Base-by-base conservation (phyloP, 2,329 filamentous ascomycete species). In the Penicillium fuscoglaucum region DNA sequence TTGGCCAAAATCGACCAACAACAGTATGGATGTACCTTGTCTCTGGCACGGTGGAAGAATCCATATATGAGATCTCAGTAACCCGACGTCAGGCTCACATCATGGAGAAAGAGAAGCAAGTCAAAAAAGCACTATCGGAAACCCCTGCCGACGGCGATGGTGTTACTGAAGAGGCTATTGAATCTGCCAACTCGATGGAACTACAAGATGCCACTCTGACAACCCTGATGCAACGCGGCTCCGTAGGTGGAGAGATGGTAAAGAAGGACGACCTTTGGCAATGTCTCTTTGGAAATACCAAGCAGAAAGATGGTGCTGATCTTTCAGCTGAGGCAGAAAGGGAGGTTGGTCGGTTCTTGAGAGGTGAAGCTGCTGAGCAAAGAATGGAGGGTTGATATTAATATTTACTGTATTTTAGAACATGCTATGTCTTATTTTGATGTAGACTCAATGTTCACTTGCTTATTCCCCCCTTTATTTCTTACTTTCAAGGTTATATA, bases 21-120 rank as follows among this genome's bases (percentile, higher is more conserved):
- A 96, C 91, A 0, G 92, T 98, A 1, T 98, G 93, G 90, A 89
- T 97, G 74, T 98, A 98, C 72, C 83, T 98, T 2, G 85, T 97
- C n/a, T 86, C 89, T 17, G 90, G 90, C 52, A 96, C 93, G 0
- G 91, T 98, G 0, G 95, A 99, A 71, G 89, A 96, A 76, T 89
- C 89, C 1, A 96, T 98, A 61, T 92, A 98, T 76, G 86, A 93
- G 59, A 84, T 97, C 35, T 95, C 91, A 0, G 91, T 96, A 1
- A 82, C 83, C 59, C 83, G 92, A 29, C 87, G 93, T 4, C 79
- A 96, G 66, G 86, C 88, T 56, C 91, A 97, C 70, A 89, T 97
- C 72, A 82, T 81, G 2, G 79, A 72, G 47, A 79, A 71, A 57
- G 75, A 70, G 64, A 76, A 67, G 13, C 43, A 65, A 54, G 69